Conservation (phyloP, 2,329 filamentous ascomycete genomes). For the Ceratocystis harringtonii region DNA sequence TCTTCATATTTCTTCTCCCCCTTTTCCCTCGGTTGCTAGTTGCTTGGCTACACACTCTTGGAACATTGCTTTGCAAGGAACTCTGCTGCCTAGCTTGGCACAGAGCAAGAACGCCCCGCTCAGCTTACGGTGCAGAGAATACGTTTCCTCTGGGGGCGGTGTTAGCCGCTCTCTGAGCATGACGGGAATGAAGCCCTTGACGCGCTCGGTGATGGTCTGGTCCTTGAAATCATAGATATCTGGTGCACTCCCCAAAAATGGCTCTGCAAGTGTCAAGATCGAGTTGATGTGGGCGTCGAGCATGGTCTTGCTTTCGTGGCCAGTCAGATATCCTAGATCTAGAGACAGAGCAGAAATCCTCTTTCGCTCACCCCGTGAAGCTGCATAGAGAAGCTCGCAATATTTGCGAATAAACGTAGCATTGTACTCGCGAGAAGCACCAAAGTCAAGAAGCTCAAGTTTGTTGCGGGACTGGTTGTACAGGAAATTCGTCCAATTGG, state of each 20-base stretch:
- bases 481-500: conserved; percentile 98
- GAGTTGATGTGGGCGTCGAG: conserved; percentile 78
- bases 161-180: conserved; percentile 83
- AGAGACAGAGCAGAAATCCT: conserved; percentile 54
- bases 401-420: conserved; percentile 67
- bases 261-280: conserved; percentile 80
- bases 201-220: conserved; percentile 92
- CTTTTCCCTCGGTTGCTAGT: neutral
- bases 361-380: conserved; percentile 52
- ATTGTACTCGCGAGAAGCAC: conserved; percentile 76
- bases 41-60: conserved; percentile 25
- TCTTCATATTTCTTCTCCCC: neutral
- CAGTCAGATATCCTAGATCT: conserved; percentile 78
- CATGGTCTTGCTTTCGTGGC: conserved; percentile 74
- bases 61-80: conserved; percentile 72
- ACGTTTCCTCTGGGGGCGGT: conserved; percentile 93
- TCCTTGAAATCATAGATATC: conserved; percentile 81
- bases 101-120: conserved; percentile 91
- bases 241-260: conserved; percentile 62
- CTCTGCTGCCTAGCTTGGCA: conserved; percentile 67
- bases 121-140: conserved; percentile 84
- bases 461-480: conserved; percentile 59
- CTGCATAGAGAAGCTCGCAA: conserved; percentile 63
- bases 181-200: conserved; percentile 72
- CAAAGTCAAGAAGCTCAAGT: conserved; percentile 90